These are phyloP conservation scores for Pythium pyrilobum DNA, from an alignment of 352 stramenopile genomes.

Conservation along the genomic window DNA sequence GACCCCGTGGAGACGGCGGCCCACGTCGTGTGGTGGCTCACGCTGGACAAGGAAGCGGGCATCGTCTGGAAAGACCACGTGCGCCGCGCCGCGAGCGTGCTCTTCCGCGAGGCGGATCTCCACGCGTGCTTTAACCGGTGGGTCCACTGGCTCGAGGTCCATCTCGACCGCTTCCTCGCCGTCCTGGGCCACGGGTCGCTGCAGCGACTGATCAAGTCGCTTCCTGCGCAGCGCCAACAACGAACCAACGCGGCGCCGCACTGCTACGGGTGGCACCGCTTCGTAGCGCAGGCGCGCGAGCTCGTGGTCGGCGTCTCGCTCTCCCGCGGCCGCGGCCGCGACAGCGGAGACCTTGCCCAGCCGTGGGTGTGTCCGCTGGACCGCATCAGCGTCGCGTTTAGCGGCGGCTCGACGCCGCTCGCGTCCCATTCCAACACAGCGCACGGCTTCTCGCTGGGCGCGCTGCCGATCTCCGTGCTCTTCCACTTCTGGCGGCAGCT, in stretches of 20 bases:
- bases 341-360: too few relatives aligned
- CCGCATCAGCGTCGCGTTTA: neutral
- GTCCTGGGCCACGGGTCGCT: conserved; percentile 1
- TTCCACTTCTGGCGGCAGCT: conserved; percentile 14
- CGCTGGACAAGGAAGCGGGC: neutral
- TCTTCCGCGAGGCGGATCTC: neutral
- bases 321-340: neutral
- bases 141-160: conserved; percentile 4
- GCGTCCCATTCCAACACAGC: neutral
- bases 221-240: neutral
- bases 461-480: neutral
- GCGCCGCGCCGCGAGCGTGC: neutral
- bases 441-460: neutral
- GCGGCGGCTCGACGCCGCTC: neutral
- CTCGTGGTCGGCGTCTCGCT: neutral
- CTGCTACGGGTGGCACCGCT: conserved; percentile 4
- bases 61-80: neutral
- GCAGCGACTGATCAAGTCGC: neutral
- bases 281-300: conserved; percentile 7
- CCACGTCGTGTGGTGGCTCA: conserved; percentile 9
- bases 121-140: neutral
- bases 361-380: conserved; percentile 1
- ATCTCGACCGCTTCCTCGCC: conserved; percentile 7
- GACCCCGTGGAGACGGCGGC: neutral
- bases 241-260: too few relatives aligned